phyloP scores from a whole-genome alignment of 345 rosid genomes.

The Moricandia arvensis region DNA sequence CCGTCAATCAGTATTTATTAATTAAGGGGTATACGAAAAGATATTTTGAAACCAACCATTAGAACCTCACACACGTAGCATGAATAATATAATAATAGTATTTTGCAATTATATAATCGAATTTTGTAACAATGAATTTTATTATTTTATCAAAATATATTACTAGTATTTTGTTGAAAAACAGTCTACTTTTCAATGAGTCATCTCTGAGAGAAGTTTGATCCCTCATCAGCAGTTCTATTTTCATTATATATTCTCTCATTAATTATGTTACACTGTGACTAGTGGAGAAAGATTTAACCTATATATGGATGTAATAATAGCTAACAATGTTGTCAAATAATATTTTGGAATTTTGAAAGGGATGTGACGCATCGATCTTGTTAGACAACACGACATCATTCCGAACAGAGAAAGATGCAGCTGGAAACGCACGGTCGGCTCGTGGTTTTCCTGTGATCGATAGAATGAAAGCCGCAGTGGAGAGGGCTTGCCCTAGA shows the following conservation, averaged over 20 bases:
- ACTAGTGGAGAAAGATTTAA: neutral
- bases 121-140: neutral
- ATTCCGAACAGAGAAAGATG: constrained; percentile 54
- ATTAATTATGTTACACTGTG: neutral
- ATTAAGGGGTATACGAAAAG: neutral
- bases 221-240: neutral
- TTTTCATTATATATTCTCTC: neutral
- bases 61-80: neutral
- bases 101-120: too few relatives aligned
- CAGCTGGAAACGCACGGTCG: constrained; percentile 42
- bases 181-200: neutral
- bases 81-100: neutral
- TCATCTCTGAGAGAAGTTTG: neutral
- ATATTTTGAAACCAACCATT: neutral
- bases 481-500: constrained; percentile 53
- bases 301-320: neutral
- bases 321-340: neutral
- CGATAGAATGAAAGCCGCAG: constrained; percentile 53
- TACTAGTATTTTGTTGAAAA: neutral
- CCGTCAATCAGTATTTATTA: neutral
- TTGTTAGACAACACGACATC: constrained; percentile 55
- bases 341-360: neutral
- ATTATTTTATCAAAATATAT: neutral
- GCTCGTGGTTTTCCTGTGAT: constrained; percentile 60
- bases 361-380: constrained; percentile 76